Evolutionary conservation across 805 yeast species (phyloP), one percentile per base, ranked within the genome.

Genomic region (Candida ulmi): DNA sequence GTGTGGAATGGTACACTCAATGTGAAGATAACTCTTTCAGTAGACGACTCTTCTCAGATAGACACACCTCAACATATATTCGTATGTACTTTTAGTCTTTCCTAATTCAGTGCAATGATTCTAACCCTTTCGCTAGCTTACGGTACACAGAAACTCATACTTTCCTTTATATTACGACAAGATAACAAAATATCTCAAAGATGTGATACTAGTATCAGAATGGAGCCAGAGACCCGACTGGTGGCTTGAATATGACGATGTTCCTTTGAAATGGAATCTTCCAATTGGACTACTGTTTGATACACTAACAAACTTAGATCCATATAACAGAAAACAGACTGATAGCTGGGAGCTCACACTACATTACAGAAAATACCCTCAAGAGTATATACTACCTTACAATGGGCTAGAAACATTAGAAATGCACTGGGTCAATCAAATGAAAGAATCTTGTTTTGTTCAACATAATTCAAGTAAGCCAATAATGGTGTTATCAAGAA

Each of bases 361-460:
- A 15, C 69, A 61, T 33, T 55, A 62, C 35, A 65, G 69, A 8
- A 55, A 61, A 25, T 66, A 66, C 36, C 83, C 85, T 2, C 36
- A 45, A 0, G 71, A 66, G 4, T 58, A 64, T 21, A 50, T 82
- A 17, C 63, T 76, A 12, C 68, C 76, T 35, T 39, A 58, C 35
- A 41, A 60, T 2, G 51, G 50, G 4, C n/a, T 34, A 40, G 44
- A 51, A 18, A 54, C 68, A 11, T 47, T 77, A 42, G 68, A 61
- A 33, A 73, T 70, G 37, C 70, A 75, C 36, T 80, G 93, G 81
- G 63, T 80, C 44, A 88, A 91, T 55, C 88, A 79, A 43, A 62
- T 88, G 55, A 91, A 93, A 52, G 97, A 91, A 54, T 74, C 88
- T 5, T 78, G 88, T 51, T 87, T 71, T 52, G 76, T 88, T 0